Conservation (phyloP, 2,329 filamentous ascomycete genomes). For the Colletotrichum sublineola region DNA sequence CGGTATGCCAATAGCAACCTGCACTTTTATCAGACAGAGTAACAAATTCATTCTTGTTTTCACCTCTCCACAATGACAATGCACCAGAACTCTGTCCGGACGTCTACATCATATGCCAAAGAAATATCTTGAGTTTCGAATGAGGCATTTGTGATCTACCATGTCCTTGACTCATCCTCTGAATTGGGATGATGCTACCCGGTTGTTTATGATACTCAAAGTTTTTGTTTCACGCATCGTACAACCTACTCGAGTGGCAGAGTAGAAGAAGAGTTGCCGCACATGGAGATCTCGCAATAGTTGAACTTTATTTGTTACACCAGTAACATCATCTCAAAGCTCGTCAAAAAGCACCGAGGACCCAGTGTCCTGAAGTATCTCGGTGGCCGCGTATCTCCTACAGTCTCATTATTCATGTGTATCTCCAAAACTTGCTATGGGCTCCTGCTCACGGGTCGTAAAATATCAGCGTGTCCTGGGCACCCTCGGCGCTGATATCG, state of each 20-base stretch:
- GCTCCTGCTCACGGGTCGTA: conserved; percentile 28
- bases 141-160: background rate
- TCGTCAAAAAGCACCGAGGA: background rate
- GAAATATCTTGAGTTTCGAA: background rate
- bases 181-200: background rate
- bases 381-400: background rate
- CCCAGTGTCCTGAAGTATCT: too few relatives aligned
- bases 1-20: background rate
- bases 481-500: conserved; percentile 67
- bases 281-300: too few relatives aligned
- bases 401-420: conserved; percentile 14
- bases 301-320: background rate
- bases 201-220: background rate
- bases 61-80: background rate
- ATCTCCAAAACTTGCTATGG: background rate
- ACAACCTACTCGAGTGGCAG: background rate
- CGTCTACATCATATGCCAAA: background rate
- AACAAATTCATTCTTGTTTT: background rate
- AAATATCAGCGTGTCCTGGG: conserved; percentile 50
- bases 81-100: background rate
- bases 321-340: background rate
- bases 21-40: background rate
- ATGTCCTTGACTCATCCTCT: background rate
- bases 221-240: background rate
- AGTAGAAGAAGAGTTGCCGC: background rate